Base-by-base conservation (phyloP, 2,329 filamentous ascomycete species). In the Penicillium oxalicum region DNA sequence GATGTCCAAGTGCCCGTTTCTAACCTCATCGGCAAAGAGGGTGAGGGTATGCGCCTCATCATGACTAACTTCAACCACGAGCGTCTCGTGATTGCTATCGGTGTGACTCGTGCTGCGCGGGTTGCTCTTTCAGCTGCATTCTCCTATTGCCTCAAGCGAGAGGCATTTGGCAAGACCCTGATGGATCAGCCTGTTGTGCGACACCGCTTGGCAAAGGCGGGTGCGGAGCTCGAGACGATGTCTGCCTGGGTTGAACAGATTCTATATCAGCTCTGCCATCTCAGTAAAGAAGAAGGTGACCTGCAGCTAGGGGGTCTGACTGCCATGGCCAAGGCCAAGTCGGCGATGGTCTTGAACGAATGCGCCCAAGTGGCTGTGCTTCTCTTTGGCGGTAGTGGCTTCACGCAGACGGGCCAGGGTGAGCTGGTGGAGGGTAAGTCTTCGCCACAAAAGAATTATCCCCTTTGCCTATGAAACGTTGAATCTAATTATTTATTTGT, bases 61-160 rank as follows among this genome's bases (percentile, higher is more conserved):
- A 87, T 87, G 83, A 84, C 80, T 46, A 87, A 89, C 69, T 89
- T 89, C 77, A 89, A 89, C 70, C 85, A 89, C 65, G 86, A 90
- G 66, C 79, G 86, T 0, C 72, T 89, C 9, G 76, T 76, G 12
- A 86, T 89, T 53, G 75, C 81, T 0, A 79, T 88, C 11, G 77
- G 79, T 0, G 77, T 79, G 1, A 85, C 83, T 1, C 74, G 86
- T 2, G 75, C 82, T 59, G 76, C 83, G 0, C 74, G 79, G 7
- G 81, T 85, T 2, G 82, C 80, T 1, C 70, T 86, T 1, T 68
- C 73, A 11, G 64, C 79, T 0, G 82, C 83, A 0, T 79, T 84
- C 55, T 77, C 77, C 44, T 86, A 86, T 59, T 77, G 77, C 25
- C 64, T 86, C 53, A 83, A 83, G 66, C 75, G 83, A 13, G 82